Percentiles rank a stretch among this genome's conserved stretches.
Evolutionary conservation across 306 rosid genomes (phyloP).

Genomic region (Styphnolobium japonicum): DNA sequence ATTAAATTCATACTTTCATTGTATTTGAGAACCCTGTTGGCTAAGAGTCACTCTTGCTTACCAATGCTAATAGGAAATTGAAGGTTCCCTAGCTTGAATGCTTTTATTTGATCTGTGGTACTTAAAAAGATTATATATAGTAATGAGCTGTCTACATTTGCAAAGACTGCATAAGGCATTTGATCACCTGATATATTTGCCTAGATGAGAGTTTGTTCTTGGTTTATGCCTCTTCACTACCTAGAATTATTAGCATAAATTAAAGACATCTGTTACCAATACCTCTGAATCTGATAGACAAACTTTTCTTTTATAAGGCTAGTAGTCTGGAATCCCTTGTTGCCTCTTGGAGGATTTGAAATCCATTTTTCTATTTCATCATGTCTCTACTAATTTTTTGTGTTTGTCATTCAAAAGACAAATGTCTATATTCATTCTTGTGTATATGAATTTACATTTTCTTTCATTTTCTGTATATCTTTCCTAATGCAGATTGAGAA

Average conservation of each 20-base stretch:
- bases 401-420: neutral
- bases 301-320: neutral
- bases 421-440: neutral
- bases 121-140: neutral
- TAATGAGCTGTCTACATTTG: neutral
- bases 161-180: conserved; percentile 1
- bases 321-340: neutral
- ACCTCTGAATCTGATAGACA: conserved; percentile 7
- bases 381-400: neutral
- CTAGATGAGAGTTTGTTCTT: neutral
- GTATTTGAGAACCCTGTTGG: neutral
- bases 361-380: neutral
- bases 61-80: neutral
- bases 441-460: neutral
- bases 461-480: conserved; percentile 6
- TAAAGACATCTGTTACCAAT: neutral
- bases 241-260: neutral
- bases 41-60: neutral
- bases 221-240: neutral
- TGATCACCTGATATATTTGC: neutral
- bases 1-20: neutral
- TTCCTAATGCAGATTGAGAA: conserved; percentile 69
- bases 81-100: neutral
- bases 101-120: neutral
- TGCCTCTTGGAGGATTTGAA: conserved; percentile 11